Base-by-base conservation (phyloP, 2,329 filamentous ascomycete genomes). In the Ophiostoma novo-ulmi region DNA sequence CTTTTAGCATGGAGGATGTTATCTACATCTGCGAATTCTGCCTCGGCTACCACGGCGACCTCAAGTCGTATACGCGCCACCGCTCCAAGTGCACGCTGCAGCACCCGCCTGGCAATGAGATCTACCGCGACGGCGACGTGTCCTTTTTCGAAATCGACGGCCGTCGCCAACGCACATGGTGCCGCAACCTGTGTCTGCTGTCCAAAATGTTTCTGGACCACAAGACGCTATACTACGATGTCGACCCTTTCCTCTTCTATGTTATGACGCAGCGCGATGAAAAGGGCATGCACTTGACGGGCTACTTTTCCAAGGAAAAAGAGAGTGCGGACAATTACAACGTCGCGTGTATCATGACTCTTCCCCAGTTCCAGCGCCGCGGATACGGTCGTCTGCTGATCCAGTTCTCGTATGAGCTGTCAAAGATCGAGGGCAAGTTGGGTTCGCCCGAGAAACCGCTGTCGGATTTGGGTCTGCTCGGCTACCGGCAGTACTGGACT, bases 281-380 rank as follows among this genome's bases (percentile, higher is more conserved):
- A 68, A 90, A 93, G 76, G 95, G 95, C 17, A 95, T 91, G 76
- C 95, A 98, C 77, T 87, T 99, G 68, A 92, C 99, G n/a, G 95
- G 95, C n/a, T 99, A 97, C 78, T 99, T 99, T 80, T 97, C 92
- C 70, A 99, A 99, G 79, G 95, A 99, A 80, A 99, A 99, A 76
- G 95, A 99, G 80, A 94, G 91, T 55, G 93, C 93, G 0, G 96
- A 99, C 76, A 93, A 92, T 39, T 99, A 98, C 85, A 99, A 99
- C 78, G 90, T 99, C 41, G 96, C 95, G 5, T 99, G 96, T 86
- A 99, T 99, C 78, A 84, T 99, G 72, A 99, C 95, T 0, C 84
- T 99, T 3, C 95, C 95, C 0, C 96, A 99, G 78, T 98, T 96
- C 76, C 95, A 99, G 80, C 88, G 95, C 35, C 95, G 96, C 77